Base-by-base conservation (phyloP, 495 filamentous ascomycete genomes). In the Trichoderma virens region DNA sequence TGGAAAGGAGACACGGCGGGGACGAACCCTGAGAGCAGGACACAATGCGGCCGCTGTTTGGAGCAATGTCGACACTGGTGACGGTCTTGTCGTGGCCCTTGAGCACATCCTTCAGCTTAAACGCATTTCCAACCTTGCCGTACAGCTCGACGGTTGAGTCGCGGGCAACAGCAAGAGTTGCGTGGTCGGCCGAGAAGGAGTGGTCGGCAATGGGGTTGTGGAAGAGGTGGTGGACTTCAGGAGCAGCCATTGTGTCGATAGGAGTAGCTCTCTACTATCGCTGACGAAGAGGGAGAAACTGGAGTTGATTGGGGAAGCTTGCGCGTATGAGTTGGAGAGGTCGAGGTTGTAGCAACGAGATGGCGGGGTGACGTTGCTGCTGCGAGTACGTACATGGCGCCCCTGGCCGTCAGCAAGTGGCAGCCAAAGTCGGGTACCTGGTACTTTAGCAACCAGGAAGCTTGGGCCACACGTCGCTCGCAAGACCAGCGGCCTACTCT, bases 211-310 rank as follows among this genome's bases (percentile, higher is more conserved):
- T 97, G 67, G 93, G 91, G 66, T 89, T 85, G 76, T 98, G 92
- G 78, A 98, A 98, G 63, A 98, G 90, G 72, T 97, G 94, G 76
- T 98, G 91, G 61, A 93, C 89, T 79, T 98, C 91, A 64, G 93
- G 90, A 65, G 87, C 69, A 56, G 89, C 81, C 93, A 97, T 98
- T 11, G 28, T 75, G 41, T 25, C 75, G 90, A 90, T 93, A 97
- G 94, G 94, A 98, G 93, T 85, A 90, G 85, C 93, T 96, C 95
- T 98, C 94, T 88, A 98, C 94, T 97, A 96, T 85, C 90, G 84
- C 82, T 59, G 65, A 62, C 47, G 16, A 34, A 41, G 38, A 30
- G 51, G 67, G 65, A 16, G 60, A 23, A 11, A 27, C 31, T 28
- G 20, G 63, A 63, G 20, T 5, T 32, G 32, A 45, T 20, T 32